Percentiles rank a stretch among this genome's conserved stretches.
Conservation (phyloP, 1,284 basidiomycete genomes). For the Mycena sp. region DNA sequence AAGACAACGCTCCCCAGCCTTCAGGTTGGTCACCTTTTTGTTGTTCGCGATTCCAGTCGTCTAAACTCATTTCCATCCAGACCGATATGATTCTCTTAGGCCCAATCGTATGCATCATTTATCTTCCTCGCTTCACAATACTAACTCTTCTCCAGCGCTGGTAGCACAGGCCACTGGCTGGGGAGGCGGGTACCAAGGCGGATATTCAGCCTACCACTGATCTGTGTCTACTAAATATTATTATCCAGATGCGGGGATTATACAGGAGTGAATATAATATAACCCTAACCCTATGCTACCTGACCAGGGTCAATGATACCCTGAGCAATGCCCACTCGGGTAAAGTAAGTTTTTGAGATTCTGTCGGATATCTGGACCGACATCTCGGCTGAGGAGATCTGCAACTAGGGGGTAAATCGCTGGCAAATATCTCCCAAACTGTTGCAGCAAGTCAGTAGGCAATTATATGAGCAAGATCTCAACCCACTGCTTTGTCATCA, state of each 20-base stretch:
- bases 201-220: conserved; percentile 42
- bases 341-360: conserved; percentile 84
- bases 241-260: conserved; percentile 42
- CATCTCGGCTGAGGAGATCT: conserved; percentile 83
- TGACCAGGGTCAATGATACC: conserved; percentile 68
- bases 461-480: conserved; percentile 53
- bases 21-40: conserved; percentile 66
- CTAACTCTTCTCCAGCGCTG: conserved; percentile 43
- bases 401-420: conserved; percentile 89
- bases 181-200: conserved; percentile 58
- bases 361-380: conserved; percentile 83
- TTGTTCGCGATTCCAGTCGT: background rate
- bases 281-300: conserved; percentile 18
- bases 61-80: conserved; percentile 44
- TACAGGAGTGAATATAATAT: conserved; percentile 44
- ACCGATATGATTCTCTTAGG: conserved; percentile 82
- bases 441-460: conserved; percentile 9
- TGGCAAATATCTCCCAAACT: conserved; percentile 88
- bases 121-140: conserved; percentile 44
- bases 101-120: conserved; percentile 75
- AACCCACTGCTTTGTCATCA: conserved; percentile 74
- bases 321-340: conserved; percentile 78
- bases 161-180: conserved; percentile 73
- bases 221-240: conserved; percentile 39
- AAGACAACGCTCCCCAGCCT: conserved; percentile 71